These are phyloP conservation scores for Aureobasidium sp. DNA, from an alignment of 2,329 filamentous ascomycete genomes.

Conservation along the genomic window DNA sequence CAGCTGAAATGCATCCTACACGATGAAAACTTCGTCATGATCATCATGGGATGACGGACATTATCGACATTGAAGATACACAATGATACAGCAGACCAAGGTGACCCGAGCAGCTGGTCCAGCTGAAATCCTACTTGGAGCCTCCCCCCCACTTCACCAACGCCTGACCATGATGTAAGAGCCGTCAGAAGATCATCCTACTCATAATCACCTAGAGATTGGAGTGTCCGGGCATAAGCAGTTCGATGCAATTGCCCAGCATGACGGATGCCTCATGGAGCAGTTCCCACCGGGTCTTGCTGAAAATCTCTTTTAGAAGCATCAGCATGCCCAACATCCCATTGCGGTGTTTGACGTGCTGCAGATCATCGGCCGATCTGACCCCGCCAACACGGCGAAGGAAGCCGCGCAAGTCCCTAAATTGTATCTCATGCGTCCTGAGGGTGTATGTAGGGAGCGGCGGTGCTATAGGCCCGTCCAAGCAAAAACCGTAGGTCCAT, in stretches of 20 bases:
- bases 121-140: neutral
- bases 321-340: constrained; percentile 72
- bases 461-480: constrained; percentile 66
- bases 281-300: constrained; percentile 80
- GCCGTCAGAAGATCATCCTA: neutral
- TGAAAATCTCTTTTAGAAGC: constrained; percentile 73
- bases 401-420: constrained; percentile 71
- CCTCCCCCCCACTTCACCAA: neutral
- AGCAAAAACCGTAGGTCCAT: constrained; percentile 88
- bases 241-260: constrained; percentile 70
- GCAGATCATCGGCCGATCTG: constrained; percentile 67
- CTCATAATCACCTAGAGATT: neutral
- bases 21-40: neutral
- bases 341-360: constrained; percentile 66
- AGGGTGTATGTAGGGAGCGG: constrained; percentile 37
- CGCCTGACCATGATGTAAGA: constrained; percentile 8
- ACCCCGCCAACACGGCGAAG: constrained; percentile 65
- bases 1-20: neutral
- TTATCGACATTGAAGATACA: constrained; percentile 6
- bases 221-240: constrained; percentile 33
- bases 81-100: constrained; percentile 5
- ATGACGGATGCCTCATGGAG: constrained; percentile 78
- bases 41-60: neutral
- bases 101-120: neutral
- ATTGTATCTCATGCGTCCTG: constrained; percentile 54